Percentiles rank a stretch among this genome's conserved stretches.
Conservation (phyloP, 2,329 filamentous ascomycete species). For the Colletotrichum tamarilloi region DNA sequence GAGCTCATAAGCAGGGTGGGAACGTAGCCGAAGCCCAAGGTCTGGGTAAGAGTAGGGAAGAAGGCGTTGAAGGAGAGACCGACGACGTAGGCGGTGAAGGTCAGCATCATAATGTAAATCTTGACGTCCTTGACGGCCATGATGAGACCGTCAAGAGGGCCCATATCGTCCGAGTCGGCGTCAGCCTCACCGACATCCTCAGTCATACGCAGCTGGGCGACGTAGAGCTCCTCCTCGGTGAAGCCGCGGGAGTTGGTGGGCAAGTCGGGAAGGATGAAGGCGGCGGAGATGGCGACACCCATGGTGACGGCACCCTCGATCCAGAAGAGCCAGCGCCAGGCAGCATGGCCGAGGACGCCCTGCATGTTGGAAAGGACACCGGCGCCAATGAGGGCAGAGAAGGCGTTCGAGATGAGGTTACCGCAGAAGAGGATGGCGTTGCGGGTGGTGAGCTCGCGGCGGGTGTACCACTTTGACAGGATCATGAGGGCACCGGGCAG, state of each 20-base stretch:
- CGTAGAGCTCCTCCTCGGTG: constrained; percentile 65
- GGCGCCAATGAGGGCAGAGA: constrained; percentile 68
- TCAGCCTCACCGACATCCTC: constrained; percentile 70
- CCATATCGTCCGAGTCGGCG: constrained; percentile 60
- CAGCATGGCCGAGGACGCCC: constrained; percentile 62
- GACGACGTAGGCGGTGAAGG: constrained; percentile 70
- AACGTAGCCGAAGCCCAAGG: constrained; percentile 63
- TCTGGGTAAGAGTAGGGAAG: constrained; percentile 65
- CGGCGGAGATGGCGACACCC: constrained; percentile 56
- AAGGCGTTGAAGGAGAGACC: constrained; percentile 69
- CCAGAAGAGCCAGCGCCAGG: constrained; percentile 72
- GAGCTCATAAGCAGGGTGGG: constrained; percentile 66
- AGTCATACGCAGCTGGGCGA: constrained; percentile 66
- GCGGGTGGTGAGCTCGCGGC: constrained; percentile 64
- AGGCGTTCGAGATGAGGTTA: constrained; percentile 69
- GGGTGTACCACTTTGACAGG: constrained; percentile 75
- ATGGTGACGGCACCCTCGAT: constrained; percentile 67
- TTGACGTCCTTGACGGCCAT: constrained; percentile 71
- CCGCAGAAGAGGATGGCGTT: constrained; percentile 70
- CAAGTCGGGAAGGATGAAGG: constrained; percentile 64
- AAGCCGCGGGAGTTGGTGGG: constrained; percentile 69
- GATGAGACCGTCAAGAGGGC: constrained; percentile 62
- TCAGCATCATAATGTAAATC: constrained; percentile 73
- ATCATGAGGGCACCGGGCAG: constrained; percentile 72
- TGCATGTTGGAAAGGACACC: constrained; percentile 70